Base-by-base conservation (phyloP, 192 early-diverging fungal genomes). In the Cetraspora pellucida region DNA sequence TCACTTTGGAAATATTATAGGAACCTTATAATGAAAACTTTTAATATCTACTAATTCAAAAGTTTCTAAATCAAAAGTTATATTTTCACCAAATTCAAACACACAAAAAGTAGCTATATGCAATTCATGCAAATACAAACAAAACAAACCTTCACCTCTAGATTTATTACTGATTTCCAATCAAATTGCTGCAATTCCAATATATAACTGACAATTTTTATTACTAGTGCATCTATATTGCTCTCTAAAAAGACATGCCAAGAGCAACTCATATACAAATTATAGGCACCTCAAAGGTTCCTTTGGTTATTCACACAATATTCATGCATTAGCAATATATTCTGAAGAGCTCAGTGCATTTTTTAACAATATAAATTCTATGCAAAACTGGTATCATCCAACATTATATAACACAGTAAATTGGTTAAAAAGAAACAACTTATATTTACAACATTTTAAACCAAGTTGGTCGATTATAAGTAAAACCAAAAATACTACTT, bases 261-360 rank as follows among this genome's bases (percentile, higher is more conserved):
- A 23, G 10, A 58, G 55, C 23, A 69, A 50, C 47, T 7, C 37
- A 14, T 69, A 49, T 69, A 50, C 47, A 27, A 50, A 69, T 49
- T 69, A 69, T 69, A 16, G 19, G 2, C 23, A 45, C 6, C n/a
- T 69, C 9, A 47, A 10, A 13, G 67, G 67, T 9, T 19, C n/a
- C 16, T 30, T 69, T 14, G 27, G 0, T 23, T 47, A 47, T 69
- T 47, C 46, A 23, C 2, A 46, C 13, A 47, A 69, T 46, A 23
- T 23, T 45, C 19, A 25, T 49, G 67, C 67, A 25, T 46, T 69
- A 7, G 25, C 37, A 23, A 23, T 69, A 25, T 69, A 69, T 46
- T 69, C 67, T 47, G 67, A 45, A n/a, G 21, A 21, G 1, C 19
- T 47, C n/a, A 45, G 67, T 47, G 67, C 67, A 3, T 47, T 69